Conservation (phyloP, 1,284 basidiomycete genomes). For the Ceratobasidium sp. region DNA sequence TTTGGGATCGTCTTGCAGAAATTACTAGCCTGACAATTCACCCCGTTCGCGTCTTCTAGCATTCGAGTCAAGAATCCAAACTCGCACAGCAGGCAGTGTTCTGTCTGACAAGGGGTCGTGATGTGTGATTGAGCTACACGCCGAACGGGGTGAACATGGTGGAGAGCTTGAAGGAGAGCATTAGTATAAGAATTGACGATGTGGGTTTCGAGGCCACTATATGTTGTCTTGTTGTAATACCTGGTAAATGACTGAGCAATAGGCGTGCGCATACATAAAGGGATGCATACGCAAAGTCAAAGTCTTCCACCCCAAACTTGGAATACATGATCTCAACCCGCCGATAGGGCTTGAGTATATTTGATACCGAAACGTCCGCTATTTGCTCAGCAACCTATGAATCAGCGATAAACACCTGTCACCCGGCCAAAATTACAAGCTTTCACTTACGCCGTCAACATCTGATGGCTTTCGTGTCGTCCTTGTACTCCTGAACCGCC, state of each 20-base stretch:
- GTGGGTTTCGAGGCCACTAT: slow-evolving; percentile 95
- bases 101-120: slow-evolving; percentile 84
- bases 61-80: slow-evolving; percentile 95
- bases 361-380: slow-evolving; percentile 52
- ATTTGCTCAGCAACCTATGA: slow-evolving; percentile 33
- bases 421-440: neutral
- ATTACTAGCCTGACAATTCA: slow-evolving; percentile 96
- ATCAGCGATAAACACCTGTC: neutral
- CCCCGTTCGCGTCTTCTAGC: slow-evolving; percentile 94
- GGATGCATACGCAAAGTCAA: slow-evolving; percentile 87
- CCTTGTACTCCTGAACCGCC: slow-evolving; percentile 85
- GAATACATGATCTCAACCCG: slow-evolving; percentile 98
- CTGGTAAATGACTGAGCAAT: slow-evolving; percentile 59
- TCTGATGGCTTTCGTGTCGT: slow-evolving; percentile 34
- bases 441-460: slow-evolving; percentile 34
- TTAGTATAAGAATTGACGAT: slow-evolving; percentile 99
- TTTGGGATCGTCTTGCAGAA: slow-evolving; percentile 94
- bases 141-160: slow-evolving; percentile 85
- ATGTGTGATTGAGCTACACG: slow-evolving; percentile 91
- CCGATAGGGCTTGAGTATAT: slow-evolving; percentile 87
- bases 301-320: slow-evolving; percentile 99
- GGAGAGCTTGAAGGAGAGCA: slow-evolving; percentile 88
- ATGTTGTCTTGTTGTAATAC: slow-evolving; percentile 91
- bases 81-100: slow-evolving; percentile 95
- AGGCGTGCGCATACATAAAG: neutral